These are phyloP conservation scores for Fistulifera solaris DNA, from an alignment of 108 stramenopile species.

Conservation along the genomic window DNA sequence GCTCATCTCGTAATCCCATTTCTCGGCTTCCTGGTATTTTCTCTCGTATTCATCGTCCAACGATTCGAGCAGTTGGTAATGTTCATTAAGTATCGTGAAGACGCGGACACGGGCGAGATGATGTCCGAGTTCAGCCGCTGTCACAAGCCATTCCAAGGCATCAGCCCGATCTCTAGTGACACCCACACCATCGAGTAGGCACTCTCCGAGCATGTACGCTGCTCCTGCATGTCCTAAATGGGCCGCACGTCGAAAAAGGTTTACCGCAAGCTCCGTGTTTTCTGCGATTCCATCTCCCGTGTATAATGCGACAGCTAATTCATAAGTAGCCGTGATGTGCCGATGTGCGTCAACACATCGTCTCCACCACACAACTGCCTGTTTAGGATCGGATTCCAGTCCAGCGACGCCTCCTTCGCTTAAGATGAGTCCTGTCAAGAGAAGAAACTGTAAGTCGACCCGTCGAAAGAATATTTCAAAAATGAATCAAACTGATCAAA, in stretches of 20 bases:
- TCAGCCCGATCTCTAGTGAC: constrained; percentile 27
- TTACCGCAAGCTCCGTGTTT: constrained; percentile 31
- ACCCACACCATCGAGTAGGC: constrained; percentile 47
- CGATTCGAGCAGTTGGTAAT: constrained; percentile 11
- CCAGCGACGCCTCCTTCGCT: constrained; percentile 37
- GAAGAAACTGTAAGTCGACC: constrained; percentile 7
- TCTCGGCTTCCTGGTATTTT: constrained; percentile 12
- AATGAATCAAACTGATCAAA: not conserved
- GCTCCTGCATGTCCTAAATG: constrained; percentile 45
- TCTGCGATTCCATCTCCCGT: constrained; percentile 45
- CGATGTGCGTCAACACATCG: constrained; percentile 18
- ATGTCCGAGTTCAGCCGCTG: constrained; percentile 51
- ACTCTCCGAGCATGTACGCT: constrained; percentile 58
- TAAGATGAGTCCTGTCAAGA: constrained; percentile 21
- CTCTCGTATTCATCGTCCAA: not conserved
- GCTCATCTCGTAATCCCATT: constrained; percentile 16
- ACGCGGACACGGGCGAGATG: constrained; percentile 46
- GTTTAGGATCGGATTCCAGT: constrained; percentile 31
- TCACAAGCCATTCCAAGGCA: constrained; percentile 48
- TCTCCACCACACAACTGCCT: constrained; percentile 36
- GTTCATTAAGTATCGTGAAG: constrained; percentile 38
- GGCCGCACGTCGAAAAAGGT: constrained; percentile 33
- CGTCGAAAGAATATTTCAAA: not conserved
- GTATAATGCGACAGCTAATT: constrained; percentile 45
- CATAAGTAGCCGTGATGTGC: constrained; percentile 39